A percentile compares a stretch with the other conserved stretches of the same genome.
phyloP scores from a whole-genome alignment of 2,329 filamentous ascomycete genomes.

The Nemania sp. region DNA sequence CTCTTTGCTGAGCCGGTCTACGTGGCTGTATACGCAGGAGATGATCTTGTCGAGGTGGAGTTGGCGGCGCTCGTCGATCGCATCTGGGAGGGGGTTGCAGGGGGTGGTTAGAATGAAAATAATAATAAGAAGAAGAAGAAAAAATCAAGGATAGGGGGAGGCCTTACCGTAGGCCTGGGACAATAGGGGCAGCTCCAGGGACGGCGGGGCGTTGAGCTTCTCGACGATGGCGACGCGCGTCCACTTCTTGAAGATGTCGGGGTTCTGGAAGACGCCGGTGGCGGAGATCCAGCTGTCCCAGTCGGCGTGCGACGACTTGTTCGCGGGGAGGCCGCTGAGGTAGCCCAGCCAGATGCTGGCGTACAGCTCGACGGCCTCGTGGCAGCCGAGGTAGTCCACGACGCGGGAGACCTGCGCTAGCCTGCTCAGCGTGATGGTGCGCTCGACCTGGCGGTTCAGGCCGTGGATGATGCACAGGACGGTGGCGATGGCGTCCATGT shows the following conservation, averaged over 20 bases:
- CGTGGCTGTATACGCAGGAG: constrained; percentile 8
- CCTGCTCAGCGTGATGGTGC: constrained; percentile 11
- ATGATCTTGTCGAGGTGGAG: constrained; percentile 16
- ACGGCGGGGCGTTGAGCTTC: constrained; percentile 13
- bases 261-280: constrained; percentile 12
- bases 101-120: background rate
- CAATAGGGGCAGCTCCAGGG: constrained; percentile 14
- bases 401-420: constrained; percentile 13
- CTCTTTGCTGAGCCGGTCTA: constrained; percentile 9
- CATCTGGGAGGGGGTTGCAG: background rate
- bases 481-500: constrained; percentile 5
- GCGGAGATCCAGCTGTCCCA: constrained; percentile 21
- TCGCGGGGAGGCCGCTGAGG: background rate
- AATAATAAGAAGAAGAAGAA: background rate
- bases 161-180: constrained; percentile 16
- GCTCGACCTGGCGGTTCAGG: constrained; percentile 15
- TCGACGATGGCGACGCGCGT: constrained; percentile 19
- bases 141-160: background rate
- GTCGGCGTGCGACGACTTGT: background rate
- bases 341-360: constrained; percentile 16
- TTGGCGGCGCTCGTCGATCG: constrained; percentile 14
- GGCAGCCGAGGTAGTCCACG: constrained; percentile 17
- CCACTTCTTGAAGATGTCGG: constrained; percentile 6
- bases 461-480: constrained; percentile 19
- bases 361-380: constrained; percentile 23